Percentiles rank a stretch among this genome's conserved stretches.
Conservation (phyloP, 345 rosid genomes). For the Anastatica hierochuntica region DNA sequence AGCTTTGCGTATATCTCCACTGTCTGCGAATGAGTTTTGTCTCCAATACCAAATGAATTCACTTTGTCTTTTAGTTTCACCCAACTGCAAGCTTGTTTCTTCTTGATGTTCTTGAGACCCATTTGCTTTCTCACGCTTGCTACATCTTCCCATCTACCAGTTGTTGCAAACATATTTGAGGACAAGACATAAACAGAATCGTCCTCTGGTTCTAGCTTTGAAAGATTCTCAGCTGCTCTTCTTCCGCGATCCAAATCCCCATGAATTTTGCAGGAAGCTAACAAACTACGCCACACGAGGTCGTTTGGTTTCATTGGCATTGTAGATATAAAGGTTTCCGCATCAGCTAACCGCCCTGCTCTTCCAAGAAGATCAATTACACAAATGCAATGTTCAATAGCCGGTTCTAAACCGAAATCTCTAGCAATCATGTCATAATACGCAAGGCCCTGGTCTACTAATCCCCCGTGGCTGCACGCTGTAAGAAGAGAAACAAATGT, state of each 20-base stretch:
- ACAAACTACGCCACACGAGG: slow-evolving; percentile 70
- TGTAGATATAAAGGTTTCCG: slow-evolving; percentile 50
- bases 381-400: slow-evolving; percentile 76
- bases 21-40: slow-evolving; percentile 49
- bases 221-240: slow-evolving; percentile 57
- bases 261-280: slow-evolving; percentile 72
- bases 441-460: slow-evolving; percentile 68
- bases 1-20: slow-evolving; percentile 52
- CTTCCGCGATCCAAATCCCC: slow-evolving; percentile 62
- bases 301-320: slow-evolving; percentile 65
- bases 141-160: slow-evolving; percentile 69
- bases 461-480: slow-evolving; percentile 81
- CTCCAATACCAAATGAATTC: slow-evolving; percentile 67
- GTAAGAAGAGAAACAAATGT: slow-evolving; percentile 83
- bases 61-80: slow-evolving; percentile 61
- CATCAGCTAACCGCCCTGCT: slow-evolving; percentile 65
- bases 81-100: slow-evolving; percentile 92
- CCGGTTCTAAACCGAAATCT: slow-evolving; percentile 43
- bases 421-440: slow-evolving; percentile 51
- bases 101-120: slow-evolving; percentile 59
- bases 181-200: slow-evolving; percentile 78
- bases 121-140: slow-evolving; percentile 63
- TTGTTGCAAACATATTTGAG: slow-evolving; percentile 74
- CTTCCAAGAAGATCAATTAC: slow-evolving; percentile 81
- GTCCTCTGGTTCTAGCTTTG: slow-evolving; percentile 58